phyloP scores from a whole-genome alignment of 2,329 filamentous ascomycete species.

The Hypoxylon sp. region DNA sequence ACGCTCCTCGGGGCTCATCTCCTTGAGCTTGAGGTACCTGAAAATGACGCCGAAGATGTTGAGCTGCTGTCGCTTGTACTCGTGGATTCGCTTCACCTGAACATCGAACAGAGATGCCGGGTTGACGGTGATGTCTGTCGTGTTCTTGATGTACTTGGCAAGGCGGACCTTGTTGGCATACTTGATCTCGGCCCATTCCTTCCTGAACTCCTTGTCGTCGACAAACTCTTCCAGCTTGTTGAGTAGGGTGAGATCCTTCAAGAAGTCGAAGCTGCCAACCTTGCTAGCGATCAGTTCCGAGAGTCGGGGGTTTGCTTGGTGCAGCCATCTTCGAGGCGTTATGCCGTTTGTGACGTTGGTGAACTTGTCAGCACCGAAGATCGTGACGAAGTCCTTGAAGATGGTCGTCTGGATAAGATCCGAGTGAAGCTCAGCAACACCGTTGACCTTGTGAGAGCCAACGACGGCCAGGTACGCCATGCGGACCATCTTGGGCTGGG shows the following conservation, averaged over 20 bases:
- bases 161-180: slow-evolving; percentile 93
- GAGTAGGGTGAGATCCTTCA: slow-evolving; percentile 88
- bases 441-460: slow-evolving; percentile 98
- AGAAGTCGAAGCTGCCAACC: slow-evolving; percentile 80
- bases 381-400: slow-evolving; percentile 96
- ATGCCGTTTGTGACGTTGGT: slow-evolving; percentile 99
- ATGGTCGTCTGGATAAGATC: slow-evolving; percentile 99
- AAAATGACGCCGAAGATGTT: slow-evolving; percentile 99
- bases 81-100: slow-evolving; percentile 98
- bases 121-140: slow-evolving; percentile 82
- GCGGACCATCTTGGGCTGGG: slow-evolving; percentile 94
- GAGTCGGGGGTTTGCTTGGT: slow-evolving; percentile 93
- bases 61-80: slow-evolving; percentile 98
- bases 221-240: slow-evolving; percentile 85
- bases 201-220: slow-evolving; percentile 88
- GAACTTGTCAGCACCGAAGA: slow-evolving; percentile 97
- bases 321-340: slow-evolving; percentile 93
- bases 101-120: slow-evolving; percentile 92
- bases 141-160: slow-evolving; percentile 87
- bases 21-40: slow-evolving; percentile 88
- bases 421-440: slow-evolving; percentile 95
- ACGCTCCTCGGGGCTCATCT: slow-evolving; percentile 80
- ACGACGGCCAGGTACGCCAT: slow-evolving; percentile 97
- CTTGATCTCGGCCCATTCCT: slow-evolving; percentile 97
- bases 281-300: slow-evolving; percentile 93